Evolutionary conservation across 2,329 filamentous ascomycete species (phyloP), one percentile per base, ranked within the genome.

Genomic region (Fusarium albidum): DNA sequence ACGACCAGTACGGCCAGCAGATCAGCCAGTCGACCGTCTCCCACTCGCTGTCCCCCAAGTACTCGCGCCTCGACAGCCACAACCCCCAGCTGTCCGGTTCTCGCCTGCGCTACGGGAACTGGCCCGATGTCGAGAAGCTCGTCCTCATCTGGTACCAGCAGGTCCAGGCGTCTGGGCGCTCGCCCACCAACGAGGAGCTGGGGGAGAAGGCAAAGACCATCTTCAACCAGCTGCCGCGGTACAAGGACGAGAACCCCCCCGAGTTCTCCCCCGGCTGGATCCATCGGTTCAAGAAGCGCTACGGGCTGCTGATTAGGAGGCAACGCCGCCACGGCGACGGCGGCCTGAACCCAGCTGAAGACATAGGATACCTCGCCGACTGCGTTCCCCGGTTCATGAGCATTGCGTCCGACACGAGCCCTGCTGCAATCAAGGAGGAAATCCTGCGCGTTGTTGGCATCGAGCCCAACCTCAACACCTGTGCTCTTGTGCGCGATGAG

Each of bases 231-330:
- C 73, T 86, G 25, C 82, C 83, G 13, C 81, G 82, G 14, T 86
- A 86, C 69, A 84, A 82, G 67, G 83, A 83, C 59, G 82, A 86
- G 67, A 71, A 71, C n/a, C 74, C 83, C 2, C 83, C 83, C 39
- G 83, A 86, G 68, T 86, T 86, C 68, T 85, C 82, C 0, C 83
- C 83, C 0, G 83, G 83, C 33, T 86, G 83, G 83, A 86, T 86
- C 52, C 83, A 86, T 62, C 78, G 83, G 29, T 86, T 86, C 73
- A 86, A 86, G 72, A 86, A 85, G 68, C 78, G 83, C 10, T 86
- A 86, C 53, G 82, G 83, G 0, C 74, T 86, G 13, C 73, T 86
- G 14, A 79, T 85, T 39, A 70, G 82, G 29, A 80, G 83, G 44
- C 82, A 85, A 62, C 79, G 82, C 15, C 78, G 82, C 1, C 79